phyloP scores from a whole-genome alignment of 768 basidiomycete species.

The Trametes cubensis region DNA sequence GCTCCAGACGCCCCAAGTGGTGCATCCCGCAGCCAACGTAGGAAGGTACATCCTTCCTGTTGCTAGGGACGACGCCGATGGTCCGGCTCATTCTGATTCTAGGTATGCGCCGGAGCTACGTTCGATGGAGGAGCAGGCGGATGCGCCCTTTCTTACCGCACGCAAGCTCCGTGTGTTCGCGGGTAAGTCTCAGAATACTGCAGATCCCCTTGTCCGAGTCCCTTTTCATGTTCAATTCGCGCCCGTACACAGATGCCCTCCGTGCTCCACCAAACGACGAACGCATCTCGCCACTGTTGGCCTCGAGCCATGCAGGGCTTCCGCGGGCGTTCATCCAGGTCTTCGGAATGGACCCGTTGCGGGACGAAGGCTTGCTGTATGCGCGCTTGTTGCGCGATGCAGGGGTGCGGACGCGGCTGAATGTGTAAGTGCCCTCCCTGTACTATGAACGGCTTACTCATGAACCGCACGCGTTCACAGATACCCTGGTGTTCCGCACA shows the following conservation, averaged over 20 bases:
- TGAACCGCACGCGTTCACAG: neutral
- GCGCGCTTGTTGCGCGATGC: conserved; percentile 22
- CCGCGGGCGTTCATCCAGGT: conserved; percentile 23
- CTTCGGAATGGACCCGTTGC: conserved; percentile 26
- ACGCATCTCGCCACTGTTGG: conserved; percentile 12
- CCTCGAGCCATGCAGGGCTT: conserved; percentile 15
- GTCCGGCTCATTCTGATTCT: neutral
- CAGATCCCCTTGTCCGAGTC: no score
- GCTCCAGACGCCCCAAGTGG: conserved; percentile 27
- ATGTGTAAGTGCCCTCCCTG: conserved; percentile 14
- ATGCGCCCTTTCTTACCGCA: conserved; percentile 16
- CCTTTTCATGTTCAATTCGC: neutral
- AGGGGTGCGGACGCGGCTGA: conserved; percentile 16
- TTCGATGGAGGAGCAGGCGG: conserved; percentile 7
- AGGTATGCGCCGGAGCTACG: conserved; percentile 6
- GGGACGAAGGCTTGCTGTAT: conserved; percentile 27
- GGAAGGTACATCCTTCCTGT: conserved; percentile 19
- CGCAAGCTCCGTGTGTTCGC: conserved; percentile 10
- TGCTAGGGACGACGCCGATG: neutral
- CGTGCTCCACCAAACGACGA: conserved; percentile 8
- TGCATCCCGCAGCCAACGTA: conserved; percentile 26
- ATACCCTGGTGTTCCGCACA: neutral
- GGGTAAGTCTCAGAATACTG: neutral
- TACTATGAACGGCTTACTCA: neutral
- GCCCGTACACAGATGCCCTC: neutral